These are phyloP conservation scores for Phaeodactylum tricornutum DNA, from an alignment of 108 stramenopile genomes.

Conservation along the genomic window DNA sequence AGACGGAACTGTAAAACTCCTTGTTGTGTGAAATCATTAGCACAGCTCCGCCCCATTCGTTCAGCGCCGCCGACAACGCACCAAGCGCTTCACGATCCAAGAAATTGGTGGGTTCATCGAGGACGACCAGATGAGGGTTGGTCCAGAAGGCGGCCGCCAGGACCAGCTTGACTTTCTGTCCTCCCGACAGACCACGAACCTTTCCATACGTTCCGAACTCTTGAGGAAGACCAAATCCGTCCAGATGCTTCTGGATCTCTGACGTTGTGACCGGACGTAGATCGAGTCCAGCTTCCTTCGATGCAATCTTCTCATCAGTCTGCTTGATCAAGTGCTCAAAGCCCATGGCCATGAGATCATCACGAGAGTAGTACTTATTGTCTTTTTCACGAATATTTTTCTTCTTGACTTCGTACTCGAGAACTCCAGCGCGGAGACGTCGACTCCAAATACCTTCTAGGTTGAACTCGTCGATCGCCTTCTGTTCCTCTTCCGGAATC, in stretches of 20 bases:
- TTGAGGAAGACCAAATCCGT: conserved; percentile 92
- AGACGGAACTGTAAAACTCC: conserved; percentile 89
- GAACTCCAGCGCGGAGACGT: conserved; percentile 71
- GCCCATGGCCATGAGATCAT: conserved; percentile 74
- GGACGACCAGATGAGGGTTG: conserved; percentile 89
- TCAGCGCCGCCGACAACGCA: conserved; percentile 84
- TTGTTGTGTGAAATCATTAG: conserved; percentile 98
- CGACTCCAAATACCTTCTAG: conserved; percentile 94
- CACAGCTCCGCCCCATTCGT: conserved; percentile 94
- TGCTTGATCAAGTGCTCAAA: conserved; percentile 83
- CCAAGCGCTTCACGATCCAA: conserved; percentile 96
- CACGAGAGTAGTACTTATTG: conserved; percentile 82
- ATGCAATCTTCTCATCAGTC: conserved; percentile 91
- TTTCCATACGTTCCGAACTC: conserved; percentile 97
- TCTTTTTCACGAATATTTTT: conserved; percentile 80
- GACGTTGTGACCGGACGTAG: conserved; percentile 80
- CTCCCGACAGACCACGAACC: conserved; percentile 91
- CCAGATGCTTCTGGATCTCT: conserved; percentile 93
- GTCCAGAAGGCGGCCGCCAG: conserved; percentile 99
- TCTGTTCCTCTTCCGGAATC: conserved; percentile 86
- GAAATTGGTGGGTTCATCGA: conserved; percentile 99
- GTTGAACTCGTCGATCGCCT: conserved; percentile 80
- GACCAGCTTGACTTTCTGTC: conserved; percentile 98
- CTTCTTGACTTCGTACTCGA: conserved; percentile 95
- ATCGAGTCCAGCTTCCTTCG: conserved; percentile 90